phyloP scores from a whole-genome alignment of 768 basidiomycete genomes.

The Fomitopsis serialis region DNA sequence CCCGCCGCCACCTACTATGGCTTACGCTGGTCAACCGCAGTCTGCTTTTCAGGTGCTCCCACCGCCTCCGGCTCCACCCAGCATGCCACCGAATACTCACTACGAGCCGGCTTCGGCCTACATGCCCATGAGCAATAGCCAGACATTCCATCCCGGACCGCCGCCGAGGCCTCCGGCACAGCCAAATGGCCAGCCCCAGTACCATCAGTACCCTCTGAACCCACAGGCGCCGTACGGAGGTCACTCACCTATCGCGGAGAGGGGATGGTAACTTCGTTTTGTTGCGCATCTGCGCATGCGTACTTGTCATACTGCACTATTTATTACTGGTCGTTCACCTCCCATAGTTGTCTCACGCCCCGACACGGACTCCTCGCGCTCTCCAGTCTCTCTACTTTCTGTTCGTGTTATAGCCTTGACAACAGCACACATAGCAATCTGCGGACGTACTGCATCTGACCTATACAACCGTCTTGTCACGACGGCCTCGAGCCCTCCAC shows the following conservation, averaged over 20 bases:
- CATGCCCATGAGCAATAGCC: constrained; percentile 5
- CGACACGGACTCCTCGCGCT: constrained; percentile 2
- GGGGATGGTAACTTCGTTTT: neutral
- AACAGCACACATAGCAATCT: neutral
- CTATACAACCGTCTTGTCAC: neutral
- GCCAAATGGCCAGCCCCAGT: constrained; percentile 10
- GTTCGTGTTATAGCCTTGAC: neutral
- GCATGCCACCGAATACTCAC: constrained; percentile 12
- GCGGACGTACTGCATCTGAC: constrained; percentile 4
- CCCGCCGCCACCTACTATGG: constrained; percentile 29
- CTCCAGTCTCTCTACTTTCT: neutral
- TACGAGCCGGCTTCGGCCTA: constrained; percentile 4
- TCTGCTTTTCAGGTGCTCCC: constrained; percentile 14
- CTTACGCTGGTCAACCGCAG: constrained; percentile 23
- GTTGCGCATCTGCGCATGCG: neutral
- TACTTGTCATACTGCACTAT: neutral
- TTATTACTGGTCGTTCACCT: neutral
- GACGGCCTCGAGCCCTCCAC: neutral
- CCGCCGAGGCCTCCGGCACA: constrained; percentile 23
- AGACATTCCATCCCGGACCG: constrained; percentile 21
- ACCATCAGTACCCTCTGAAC: constrained; percentile 5
- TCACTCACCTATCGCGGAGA: constrained; percentile 3
- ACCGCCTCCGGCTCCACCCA: constrained; percentile 19
- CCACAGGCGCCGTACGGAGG: constrained; percentile 11
- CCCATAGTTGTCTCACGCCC: neutral